A percentile compares a stretch with the other conserved stretches of the same genome.
Conservation (phyloP, 148 eudicot genomes). For the Vaccinium darrowii region DNA sequence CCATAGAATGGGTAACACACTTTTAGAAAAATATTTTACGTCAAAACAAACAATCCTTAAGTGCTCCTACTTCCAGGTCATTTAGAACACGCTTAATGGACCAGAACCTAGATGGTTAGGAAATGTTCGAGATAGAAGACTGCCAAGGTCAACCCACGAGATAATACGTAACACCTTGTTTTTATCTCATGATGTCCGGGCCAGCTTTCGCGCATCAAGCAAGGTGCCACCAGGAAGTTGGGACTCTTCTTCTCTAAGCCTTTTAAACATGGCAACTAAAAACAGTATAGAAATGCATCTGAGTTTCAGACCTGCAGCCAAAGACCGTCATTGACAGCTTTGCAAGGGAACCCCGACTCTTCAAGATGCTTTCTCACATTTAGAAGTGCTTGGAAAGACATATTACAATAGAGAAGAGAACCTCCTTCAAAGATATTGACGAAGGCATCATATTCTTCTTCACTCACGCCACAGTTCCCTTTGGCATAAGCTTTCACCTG, state of each 20-base stretch:
- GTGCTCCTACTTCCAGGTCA: background rate
- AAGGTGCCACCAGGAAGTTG: background rate
- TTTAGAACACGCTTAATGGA: background rate
- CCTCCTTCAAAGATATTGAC: conserved; percentile 95
- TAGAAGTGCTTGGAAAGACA: conserved; percentile 95
- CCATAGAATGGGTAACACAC: background rate
- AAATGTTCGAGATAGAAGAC: conserved; percentile 5
- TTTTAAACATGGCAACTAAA: background rate
- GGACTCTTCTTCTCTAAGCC: conserved; percentile 10
- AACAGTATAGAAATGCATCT: conserved; percentile 4
- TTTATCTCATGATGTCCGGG: background rate
- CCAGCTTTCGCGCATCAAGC: background rate
- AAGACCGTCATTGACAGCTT: conserved; percentile 93
- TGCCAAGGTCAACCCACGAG: background rate
- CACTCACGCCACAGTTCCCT: conserved; percentile 53
- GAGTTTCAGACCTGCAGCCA: conserved; percentile 86
- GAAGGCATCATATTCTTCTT: conserved; percentile 82
- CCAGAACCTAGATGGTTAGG: background rate
- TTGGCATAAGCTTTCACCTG: conserved; percentile 53
- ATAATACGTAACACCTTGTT: background rate
- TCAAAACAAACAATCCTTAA: background rate
- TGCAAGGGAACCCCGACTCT: conserved; percentile 96
- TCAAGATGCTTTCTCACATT: conserved; percentile 97
- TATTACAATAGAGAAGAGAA: conserved; percentile 82
- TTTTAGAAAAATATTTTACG: background rate